phyloP scores from a whole-genome alignment of 2,329 filamentous ascomycete species.

The Colletotrichum melonis region DNA sequence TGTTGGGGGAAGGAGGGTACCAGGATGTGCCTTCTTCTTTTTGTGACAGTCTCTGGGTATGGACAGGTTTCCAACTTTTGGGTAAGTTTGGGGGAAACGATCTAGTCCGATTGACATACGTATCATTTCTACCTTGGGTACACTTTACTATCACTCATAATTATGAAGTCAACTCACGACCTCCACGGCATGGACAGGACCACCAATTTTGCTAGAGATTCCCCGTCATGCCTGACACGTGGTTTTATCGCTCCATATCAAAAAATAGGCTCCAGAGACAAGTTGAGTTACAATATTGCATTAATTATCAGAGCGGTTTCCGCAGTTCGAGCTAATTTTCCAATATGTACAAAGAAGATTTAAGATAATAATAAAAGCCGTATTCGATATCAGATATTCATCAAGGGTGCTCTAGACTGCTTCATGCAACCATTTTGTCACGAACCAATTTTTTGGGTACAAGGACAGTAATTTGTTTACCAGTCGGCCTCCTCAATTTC shows the following conservation, averaged over 20 bases:
- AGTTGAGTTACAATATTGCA: not conserved
- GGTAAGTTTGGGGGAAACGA: no score
- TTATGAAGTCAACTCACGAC: not conserved
- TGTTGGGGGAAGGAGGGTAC: no score
- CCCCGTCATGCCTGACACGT: no score
- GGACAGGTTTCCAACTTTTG: no score
- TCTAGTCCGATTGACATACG: no score
- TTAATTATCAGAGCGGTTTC: not conserved
- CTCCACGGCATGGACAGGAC: not conserved
- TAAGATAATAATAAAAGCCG: not conserved
- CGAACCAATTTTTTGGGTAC: no score
- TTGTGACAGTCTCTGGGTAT: no score
- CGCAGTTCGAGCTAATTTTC: not conserved
- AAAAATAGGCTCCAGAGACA: not conserved
- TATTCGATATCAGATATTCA: not conserved
- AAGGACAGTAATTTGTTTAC: no score
- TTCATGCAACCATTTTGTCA: not conserved
- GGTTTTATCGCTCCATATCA: not conserved
- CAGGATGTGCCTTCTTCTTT: no score
- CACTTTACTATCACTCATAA: not conserved
- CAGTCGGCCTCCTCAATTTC: slow-evolving; percentile 37
- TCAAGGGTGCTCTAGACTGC: not conserved
- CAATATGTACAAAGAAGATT: not conserved
- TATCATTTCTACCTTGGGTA: not conserved
- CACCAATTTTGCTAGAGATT: not conserved